Evolutionary conservation across 2,329 filamentous ascomycete species (phyloP), one percentile per base, ranked within the genome.

Genomic region (Mycosphaerella arachidis): DNA sequence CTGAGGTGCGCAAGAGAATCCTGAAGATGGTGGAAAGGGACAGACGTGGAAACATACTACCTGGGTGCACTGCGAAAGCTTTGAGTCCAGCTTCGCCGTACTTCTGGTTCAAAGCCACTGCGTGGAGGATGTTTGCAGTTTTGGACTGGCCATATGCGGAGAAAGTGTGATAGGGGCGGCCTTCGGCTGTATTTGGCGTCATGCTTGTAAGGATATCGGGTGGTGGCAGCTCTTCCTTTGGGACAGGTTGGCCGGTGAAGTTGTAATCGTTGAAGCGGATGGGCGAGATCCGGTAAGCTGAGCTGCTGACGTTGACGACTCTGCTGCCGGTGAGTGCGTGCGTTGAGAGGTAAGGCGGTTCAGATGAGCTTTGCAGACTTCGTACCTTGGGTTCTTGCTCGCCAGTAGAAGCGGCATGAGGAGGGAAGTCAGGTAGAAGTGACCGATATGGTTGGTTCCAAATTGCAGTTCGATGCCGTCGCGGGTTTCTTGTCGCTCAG

Each of bases 401-500:
- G 60, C 45, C 48, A 57, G 30, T 55, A 62, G 7, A 55, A 59
- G 68, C 6, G 58, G 63, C 37, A 53, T 43, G 48, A 20, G 64
- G 33, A 31, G 53, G 53, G 6, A 57, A 16, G 63, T 65, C 12
- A 84, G 73, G 0, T 84, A 73, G 70, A 84, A 84, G 62, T 82
- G 80, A 3, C 73, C 76, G 1, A 86, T 70, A 64, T 84, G 78
- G 67, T 84, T 84, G 10, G 75, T 78, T n/a, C 74, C 81, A 57
- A 84, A 79, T 56, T 83, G 80, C 0, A 69, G 66, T 64, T 85
- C 82, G 57, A 77, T 77, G 24, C 79, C 80, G 13, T 57, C 54
- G 18, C 13, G 9, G 3, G 48, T 57, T 3, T 48, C 43, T 30
- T 50, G 48, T 13, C 48, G 54, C 16, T 43, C 31, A 6, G 40